phyloP scores from a whole-genome alignment of 306 rosid species.

The Cucumis melo region DNA sequence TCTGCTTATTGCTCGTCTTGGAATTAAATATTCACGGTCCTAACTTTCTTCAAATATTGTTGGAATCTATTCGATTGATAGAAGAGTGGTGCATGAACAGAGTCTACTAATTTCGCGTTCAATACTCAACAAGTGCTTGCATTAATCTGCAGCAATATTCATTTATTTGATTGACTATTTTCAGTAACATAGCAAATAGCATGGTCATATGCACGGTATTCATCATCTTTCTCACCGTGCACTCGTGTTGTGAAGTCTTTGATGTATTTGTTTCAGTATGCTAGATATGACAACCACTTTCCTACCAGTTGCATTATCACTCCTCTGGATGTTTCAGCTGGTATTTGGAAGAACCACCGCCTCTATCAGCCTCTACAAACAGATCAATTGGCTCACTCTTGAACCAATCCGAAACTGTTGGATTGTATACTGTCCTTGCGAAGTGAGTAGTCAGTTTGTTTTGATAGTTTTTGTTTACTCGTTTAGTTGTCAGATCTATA shows the following conservation, averaged over 20 bases:
- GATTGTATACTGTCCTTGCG: background rate
- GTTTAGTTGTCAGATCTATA: background rate
- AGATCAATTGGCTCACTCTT: background rate
- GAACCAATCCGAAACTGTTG: background rate
- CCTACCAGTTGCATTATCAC: background rate
- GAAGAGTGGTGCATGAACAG: background rate
- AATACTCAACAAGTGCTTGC: background rate
- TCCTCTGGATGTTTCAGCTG: background rate
- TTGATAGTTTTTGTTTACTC: background rate
- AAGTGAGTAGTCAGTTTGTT: background rate
- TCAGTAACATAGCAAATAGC: background rate
- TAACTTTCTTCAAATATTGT: background rate
- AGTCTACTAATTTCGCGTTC: background rate
- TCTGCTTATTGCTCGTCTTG: constrained; percentile 26
- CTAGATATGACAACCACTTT: background rate
- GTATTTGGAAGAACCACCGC: background rate
- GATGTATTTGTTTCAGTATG: background rate
- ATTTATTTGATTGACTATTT: background rate
- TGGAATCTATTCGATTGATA: background rate
- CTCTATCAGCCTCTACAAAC: background rate
- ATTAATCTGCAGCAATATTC: background rate
- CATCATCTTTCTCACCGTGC: background rate
- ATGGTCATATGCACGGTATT: background rate
- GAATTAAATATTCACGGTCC: constrained; percentile 37
- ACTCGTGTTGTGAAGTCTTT: background rate